Evolutionary conservation across 768 basidiomycete genomes (phyloP).

Genomic region (Obba rivulosa): DNA sequence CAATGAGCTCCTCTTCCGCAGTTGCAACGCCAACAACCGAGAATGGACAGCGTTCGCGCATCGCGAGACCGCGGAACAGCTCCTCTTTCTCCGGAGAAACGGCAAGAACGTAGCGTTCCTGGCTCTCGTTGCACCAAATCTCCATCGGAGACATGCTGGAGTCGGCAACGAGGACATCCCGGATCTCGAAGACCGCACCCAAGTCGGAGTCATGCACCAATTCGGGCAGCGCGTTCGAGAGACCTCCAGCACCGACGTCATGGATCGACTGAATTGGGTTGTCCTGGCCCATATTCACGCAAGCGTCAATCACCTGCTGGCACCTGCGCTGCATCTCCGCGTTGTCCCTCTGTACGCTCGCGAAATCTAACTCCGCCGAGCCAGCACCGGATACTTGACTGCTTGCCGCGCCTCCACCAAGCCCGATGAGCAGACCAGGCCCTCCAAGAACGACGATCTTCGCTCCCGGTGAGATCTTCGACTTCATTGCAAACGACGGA

Average conservation of each 20-base stretch:
- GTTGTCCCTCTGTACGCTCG: slow-evolving; percentile 96
- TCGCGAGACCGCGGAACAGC: slow-evolving; percentile 71
- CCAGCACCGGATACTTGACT: slow-evolving; percentile 89
- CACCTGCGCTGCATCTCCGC: slow-evolving; percentile 97
- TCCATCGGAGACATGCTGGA: slow-evolving; percentile 97
- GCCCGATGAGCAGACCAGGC: slow-evolving; percentile 92
- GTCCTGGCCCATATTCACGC: slow-evolving; percentile 49
- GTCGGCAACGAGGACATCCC: slow-evolving; percentile 90
- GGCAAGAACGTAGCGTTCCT: slow-evolving; percentile 96
- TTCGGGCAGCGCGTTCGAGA: slow-evolving; percentile 96
- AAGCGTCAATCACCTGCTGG: slow-evolving; percentile 96
- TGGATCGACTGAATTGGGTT: slow-evolving; percentile 95
- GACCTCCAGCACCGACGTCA: slow-evolving; percentile 95
- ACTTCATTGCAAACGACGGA: slow-evolving; percentile 75
- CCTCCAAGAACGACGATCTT: slow-evolving; percentile 93
- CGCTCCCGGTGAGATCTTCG: slow-evolving; percentile 69
- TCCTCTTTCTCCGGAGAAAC: slow-evolving; percentile 58
- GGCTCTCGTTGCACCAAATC: slow-evolving; percentile 99
- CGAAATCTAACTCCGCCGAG: slow-evolving; percentile 93
- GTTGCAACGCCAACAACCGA: slow-evolving; percentile 89
- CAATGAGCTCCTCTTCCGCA: slow-evolving; percentile 72
- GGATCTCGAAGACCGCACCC: slow-evolving; percentile 89
- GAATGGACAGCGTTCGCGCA: slow-evolving; percentile 90
- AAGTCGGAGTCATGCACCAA: slow-evolving; percentile 93
- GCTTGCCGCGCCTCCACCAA: slow-evolving; percentile 95